These are phyloP conservation scores for Solanum clarkiae DNA, from an alignment of 257 asterid species.

Conservation along the genomic window DNA sequence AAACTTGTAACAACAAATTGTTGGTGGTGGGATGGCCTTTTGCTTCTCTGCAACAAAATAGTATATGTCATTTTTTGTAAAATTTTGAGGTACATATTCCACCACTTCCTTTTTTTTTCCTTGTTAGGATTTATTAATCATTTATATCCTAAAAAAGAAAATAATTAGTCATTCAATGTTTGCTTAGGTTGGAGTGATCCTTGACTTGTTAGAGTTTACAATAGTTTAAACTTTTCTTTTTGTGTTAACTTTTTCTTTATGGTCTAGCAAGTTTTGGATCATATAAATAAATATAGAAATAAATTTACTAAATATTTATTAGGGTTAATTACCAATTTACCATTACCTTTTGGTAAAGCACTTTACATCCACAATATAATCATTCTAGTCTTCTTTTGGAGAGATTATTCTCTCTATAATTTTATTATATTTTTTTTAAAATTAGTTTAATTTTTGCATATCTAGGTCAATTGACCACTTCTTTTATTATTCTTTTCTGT, in stretches of 20 bases:
- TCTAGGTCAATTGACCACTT: neutral
- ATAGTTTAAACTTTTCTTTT: neutral
- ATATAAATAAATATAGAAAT: neutral
- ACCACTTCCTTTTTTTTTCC: neutral
- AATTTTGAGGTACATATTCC: neutral
- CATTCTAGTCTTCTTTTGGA: too few species aligned
- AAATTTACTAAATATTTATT: neutral
- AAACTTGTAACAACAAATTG: neutral
- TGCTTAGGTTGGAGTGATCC: neutral
- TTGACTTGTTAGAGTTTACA: neutral
- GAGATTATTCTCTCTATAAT: neutral
- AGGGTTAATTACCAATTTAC: rapidly evolving
- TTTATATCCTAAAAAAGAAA: neutral
- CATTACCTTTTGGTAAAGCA: too few species aligned
- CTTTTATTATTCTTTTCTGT: neutral
- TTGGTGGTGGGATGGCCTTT: neutral
- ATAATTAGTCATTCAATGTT: neutral
- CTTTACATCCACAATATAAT: too few species aligned
- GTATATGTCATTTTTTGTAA: neutral
- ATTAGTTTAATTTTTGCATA: too few species aligned
- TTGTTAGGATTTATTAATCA: neutral
- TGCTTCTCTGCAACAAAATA: neutral
- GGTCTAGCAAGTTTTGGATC: neutral
- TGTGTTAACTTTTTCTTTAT: neutral
- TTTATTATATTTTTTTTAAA: too few species aligned